These are phyloP conservation scores for Trichothecium roseum DNA, from an alignment of 2,329 filamentous ascomycete genomes.

Conservation along the genomic window DNA sequence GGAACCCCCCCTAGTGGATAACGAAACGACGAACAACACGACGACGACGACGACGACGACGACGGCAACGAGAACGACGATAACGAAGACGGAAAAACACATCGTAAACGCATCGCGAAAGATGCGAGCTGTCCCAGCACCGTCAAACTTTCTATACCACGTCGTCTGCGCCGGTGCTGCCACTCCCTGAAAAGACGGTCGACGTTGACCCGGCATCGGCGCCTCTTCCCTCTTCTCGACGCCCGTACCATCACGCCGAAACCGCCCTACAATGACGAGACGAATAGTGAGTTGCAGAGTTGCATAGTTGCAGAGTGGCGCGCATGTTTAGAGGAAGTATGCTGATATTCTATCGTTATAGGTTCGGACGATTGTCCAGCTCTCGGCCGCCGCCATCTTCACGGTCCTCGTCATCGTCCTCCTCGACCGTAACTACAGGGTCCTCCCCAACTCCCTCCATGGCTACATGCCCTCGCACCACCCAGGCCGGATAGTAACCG, in stretches of 20 bases:
- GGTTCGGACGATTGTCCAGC: slow-evolving; percentile 65
- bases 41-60: too few species aligned
- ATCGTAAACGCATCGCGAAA: background rate
- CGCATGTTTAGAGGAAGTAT: background rate
- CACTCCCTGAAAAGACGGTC: background rate
- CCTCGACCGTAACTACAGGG: slow-evolving; percentile 79
- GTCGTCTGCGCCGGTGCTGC: background rate
- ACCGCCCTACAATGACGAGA: too few species aligned
- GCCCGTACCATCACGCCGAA: slow-evolving; percentile 13
- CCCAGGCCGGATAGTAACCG: slow-evolving; percentile 74
- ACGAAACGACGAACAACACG: too few species aligned
- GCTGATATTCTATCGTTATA: slow-evolving; percentile 14
- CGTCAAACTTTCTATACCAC: background rate
- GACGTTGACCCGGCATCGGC: background rate
- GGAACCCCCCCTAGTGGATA: too few species aligned
- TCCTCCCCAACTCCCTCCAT: slow-evolving; percentile 78
- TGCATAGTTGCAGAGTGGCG: too few species aligned
- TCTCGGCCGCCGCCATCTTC: slow-evolving; percentile 53
- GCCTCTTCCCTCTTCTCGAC: background rate
- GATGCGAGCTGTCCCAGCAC: background rate
- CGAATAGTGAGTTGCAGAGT: slow-evolving; percentile 25
- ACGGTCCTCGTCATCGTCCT: slow-evolving; percentile 65
- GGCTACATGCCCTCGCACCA: slow-evolving; percentile 80
- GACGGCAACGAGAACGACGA: too few species aligned
- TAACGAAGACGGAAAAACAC: too few species aligned